Conservation (phyloP, 2,329 filamentous ascomycete species). For the Exophiala calicioides region DNA sequence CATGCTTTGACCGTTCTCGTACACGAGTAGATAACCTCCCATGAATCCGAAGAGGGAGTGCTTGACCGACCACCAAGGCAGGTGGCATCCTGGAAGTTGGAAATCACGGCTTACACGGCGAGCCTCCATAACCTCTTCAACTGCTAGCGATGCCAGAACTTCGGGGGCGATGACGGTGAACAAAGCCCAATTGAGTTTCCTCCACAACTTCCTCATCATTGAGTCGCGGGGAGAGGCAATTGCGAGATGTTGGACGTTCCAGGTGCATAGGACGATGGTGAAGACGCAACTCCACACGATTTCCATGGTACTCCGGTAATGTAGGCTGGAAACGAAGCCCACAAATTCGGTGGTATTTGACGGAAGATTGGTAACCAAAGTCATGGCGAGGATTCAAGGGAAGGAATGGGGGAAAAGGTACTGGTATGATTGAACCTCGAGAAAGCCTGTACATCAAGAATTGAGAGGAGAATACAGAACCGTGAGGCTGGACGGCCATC, state of each 20-base stretch:
- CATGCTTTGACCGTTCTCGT: not conserved
- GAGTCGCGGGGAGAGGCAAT: conserved; percentile 1
- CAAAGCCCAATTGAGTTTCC: not conserved
- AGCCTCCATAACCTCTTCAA: not conserved
- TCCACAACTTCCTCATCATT: not conserved
- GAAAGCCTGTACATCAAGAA: too few relatives aligned
- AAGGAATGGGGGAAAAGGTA: too few relatives aligned
- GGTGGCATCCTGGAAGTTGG: not conserved
- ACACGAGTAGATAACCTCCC: conserved; percentile 1
- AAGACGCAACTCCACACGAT: not conserved
- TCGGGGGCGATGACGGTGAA: not conserved
- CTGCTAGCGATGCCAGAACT: not conserved
- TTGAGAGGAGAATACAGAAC: too few relatives aligned
- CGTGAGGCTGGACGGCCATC: too few relatives aligned
- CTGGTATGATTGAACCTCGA: too few relatives aligned
- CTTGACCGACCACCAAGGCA: not conserved
- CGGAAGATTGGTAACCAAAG: too few relatives aligned
- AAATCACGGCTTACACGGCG: not conserved
- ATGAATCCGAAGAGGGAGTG: conserved; percentile 1
- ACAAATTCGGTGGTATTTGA: too few relatives aligned
- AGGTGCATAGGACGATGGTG: not conserved
- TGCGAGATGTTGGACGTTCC: not conserved
- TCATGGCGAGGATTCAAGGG: too few relatives aligned
- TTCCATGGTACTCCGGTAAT: not conserved
- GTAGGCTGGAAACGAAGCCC: not conserved